These are phyloP conservation scores for Peniophora sp. DNA, from an alignment of 1,284 basidiomycete genomes.

Conservation along the genomic window DNA sequence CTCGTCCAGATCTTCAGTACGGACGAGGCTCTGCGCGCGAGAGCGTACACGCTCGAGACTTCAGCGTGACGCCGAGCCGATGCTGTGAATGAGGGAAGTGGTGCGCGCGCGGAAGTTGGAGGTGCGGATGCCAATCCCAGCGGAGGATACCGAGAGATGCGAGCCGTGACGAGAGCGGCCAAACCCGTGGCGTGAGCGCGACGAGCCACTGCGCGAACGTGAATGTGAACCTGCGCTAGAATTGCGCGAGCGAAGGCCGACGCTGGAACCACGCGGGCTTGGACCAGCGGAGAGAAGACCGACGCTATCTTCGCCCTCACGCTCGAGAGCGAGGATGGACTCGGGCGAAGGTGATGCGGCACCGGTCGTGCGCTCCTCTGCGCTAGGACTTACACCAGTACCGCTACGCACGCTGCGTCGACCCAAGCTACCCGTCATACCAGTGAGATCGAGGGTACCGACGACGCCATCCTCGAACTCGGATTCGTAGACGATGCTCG, in stretches of 20 bases:
- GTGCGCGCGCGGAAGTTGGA: conserved; percentile 39
- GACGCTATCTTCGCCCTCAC: conserved; percentile 64
- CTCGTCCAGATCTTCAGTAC: conserved; percentile 28
- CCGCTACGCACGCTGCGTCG: neutral
- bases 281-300: conserved; percentile 47
- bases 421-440: neutral
- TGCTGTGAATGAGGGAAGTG: conserved; percentile 55
- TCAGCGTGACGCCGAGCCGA: conserved; percentile 53
- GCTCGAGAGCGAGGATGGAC: neutral
- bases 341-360: neutral
- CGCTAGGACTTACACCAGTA: neutral
- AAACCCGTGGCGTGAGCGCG: conserved; percentile 14
- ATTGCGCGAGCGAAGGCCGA: conserved; percentile 4
- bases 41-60: conserved; percentile 50
- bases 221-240: conserved; percentile 5
- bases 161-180: conserved; percentile 44
- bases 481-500: conserved; percentile 23
- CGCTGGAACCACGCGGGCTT: conserved; percentile 18
- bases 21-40: conserved; percentile 48
- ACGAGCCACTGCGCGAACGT: conserved; percentile 7
- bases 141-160: conserved; percentile 8
- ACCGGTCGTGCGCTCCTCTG: neutral
- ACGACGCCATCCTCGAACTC: conserved; percentile 27
- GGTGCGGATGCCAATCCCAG: conserved; percentile 28
- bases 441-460: conserved; percentile 3